Percentiles rank a stretch among this genome's conserved stretches.
Evolutionary conservation across 2,329 filamentous ascomycete species (phyloP).

Genomic region (Pseudogymnoascus sp.): DNA sequence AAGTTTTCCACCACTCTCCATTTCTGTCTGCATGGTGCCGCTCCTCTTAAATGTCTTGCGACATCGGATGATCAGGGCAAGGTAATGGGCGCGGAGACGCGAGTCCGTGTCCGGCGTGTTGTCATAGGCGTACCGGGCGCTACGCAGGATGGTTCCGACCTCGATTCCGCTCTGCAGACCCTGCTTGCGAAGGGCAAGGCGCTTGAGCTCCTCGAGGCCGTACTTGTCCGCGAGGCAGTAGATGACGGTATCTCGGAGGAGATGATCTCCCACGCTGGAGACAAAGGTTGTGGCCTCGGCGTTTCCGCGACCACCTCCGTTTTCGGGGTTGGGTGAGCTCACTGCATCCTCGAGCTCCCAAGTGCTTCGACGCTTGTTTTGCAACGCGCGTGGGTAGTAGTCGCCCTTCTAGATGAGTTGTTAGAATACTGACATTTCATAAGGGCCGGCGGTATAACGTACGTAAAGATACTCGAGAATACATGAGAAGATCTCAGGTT

Average conservation of each 20-base stretch:
- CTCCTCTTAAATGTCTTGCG: constrained; percentile 97
- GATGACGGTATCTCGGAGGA: constrained; percentile 87
- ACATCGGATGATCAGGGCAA: constrained; percentile 94
- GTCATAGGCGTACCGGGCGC: constrained; percentile 90
- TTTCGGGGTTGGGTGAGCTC: constrained; percentile 48
- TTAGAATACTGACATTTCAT: neutral
- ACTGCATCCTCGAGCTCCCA: constrained; percentile 79
- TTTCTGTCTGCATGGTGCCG: constrained; percentile 97
- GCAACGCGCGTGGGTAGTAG: constrained; percentile 84
- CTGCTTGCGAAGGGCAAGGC: constrained; percentile 86
- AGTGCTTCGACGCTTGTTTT: constrained; percentile 77
- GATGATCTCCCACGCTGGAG: constrained; percentile 63
- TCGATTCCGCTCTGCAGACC: constrained; percentile 89
- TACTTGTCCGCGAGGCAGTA: constrained; percentile 92
- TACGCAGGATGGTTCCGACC: constrained; percentile 83
- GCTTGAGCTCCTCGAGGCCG: constrained; percentile 87
- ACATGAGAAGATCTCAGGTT: constrained; percentile 88
- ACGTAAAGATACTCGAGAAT: constrained; percentile 89
- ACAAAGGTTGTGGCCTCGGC: constrained; percentile 75
- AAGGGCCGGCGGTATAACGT: neutral
- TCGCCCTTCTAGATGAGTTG: constrained; percentile 61
- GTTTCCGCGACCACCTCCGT: constrained; percentile 45
- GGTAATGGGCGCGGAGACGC: constrained; percentile 89
- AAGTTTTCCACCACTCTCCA: constrained; percentile 89
- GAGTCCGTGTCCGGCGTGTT: constrained; percentile 92